Conservation (phyloP, 2,329 filamentous ascomycete species). For the Paecilomyces formosus region DNA sequence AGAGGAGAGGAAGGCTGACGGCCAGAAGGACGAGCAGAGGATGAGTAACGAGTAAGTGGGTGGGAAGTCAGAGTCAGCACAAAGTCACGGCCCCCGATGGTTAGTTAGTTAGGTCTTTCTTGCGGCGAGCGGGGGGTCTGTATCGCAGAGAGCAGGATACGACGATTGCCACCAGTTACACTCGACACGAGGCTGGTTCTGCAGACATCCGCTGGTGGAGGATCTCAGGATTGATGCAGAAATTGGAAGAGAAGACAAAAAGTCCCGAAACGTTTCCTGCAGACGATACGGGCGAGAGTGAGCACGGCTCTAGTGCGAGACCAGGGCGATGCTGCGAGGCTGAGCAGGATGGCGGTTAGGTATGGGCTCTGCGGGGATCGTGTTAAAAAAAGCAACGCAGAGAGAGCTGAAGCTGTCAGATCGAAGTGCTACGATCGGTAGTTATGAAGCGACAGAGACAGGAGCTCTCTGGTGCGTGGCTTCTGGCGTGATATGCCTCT, state of each 20-base stretch:
- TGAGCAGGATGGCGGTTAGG: neutral
- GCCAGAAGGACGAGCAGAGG: constrained; percentile 3
- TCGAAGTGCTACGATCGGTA: neutral
- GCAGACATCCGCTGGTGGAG: neutral
- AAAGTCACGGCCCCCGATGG: neutral
- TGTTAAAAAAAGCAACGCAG: neutral
- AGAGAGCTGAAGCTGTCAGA: neutral
- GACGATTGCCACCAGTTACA: neutral
- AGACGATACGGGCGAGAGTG: neutral
- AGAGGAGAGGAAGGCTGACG: constrained; percentile 6
- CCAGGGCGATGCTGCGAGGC: neutral
- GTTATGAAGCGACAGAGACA: neutral
- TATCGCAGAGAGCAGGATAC: neutral
- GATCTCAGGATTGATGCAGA: neutral
- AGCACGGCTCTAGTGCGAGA: neutral
- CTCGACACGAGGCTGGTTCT: neutral
- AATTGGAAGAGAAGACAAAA: neutral
- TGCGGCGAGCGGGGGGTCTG: neutral
- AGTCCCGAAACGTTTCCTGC: neutral
- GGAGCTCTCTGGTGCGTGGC: neutral
- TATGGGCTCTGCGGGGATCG: neutral
- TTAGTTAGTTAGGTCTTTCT: neutral
- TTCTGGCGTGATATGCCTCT: neutral
- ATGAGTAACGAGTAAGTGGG: constrained; percentile 3
- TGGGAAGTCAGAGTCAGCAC: neutral